These are phyloP conservation scores for Oenanthe sinensis DNA, from an alignment of 129 eudicot species.

Conservation along the genomic window DNA sequence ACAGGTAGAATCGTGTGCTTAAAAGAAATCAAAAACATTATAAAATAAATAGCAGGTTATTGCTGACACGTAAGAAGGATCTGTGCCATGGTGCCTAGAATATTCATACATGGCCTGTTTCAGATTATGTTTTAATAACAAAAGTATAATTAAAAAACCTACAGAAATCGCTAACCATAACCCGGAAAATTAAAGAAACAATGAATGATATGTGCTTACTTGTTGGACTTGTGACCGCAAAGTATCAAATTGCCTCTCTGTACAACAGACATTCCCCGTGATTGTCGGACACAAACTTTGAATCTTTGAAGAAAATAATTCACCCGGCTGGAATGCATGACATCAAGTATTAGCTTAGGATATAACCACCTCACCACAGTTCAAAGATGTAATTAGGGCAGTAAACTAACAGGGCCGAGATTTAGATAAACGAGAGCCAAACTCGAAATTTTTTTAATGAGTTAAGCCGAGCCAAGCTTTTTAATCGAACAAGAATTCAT, in stretches of 20 bases:
- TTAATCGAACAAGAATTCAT: not conserved
- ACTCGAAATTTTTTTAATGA: not conserved
- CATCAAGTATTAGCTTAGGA: conserved; percentile 2
- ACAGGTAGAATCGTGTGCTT: not conserved
- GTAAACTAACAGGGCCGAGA: not conserved
- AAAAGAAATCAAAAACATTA: not conserved
- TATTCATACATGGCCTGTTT: not conserved
- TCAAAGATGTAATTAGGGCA: not conserved
- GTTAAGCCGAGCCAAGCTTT: not conserved
- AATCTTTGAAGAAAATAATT: conserved; percentile 69
- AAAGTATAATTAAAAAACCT: not conserved
- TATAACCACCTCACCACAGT: conserved; percentile 10
- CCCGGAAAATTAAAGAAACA: not conserved
- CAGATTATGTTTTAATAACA: not conserved
- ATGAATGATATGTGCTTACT: conserved; percentile 33
- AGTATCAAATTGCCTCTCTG: conserved; percentile 80
- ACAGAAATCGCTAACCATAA: not conserved
- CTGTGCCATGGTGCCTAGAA: not conserved
- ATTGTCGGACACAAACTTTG: conserved; percentile 98
- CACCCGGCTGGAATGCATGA: conserved; percentile 59
- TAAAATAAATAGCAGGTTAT: not conserved
- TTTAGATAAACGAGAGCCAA: not conserved
- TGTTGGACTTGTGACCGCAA: conserved; percentile 91
- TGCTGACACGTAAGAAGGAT: not conserved
- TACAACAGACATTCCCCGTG: conserved; percentile 89